Percentiles rank a stretch among this genome's conserved stretches.
Conservation (phyloP, 768 basidiomycete genomes). For the Imleria badia region DNA sequence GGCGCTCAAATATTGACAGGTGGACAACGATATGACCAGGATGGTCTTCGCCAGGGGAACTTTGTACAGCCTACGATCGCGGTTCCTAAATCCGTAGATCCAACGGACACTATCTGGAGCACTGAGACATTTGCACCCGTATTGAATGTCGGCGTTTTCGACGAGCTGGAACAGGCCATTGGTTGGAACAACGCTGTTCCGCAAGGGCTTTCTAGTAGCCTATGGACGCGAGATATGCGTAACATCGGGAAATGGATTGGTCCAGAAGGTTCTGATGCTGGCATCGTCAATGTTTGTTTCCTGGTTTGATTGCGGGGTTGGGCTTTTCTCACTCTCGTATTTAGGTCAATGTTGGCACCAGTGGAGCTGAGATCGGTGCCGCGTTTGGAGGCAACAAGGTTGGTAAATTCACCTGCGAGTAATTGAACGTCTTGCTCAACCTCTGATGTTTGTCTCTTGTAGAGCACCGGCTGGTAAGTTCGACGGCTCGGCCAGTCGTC, state of each 20-base stretch:
- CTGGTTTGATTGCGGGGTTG: background rate
- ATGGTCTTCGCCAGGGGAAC: slow-evolving; percentile 65
- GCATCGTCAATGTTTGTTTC: slow-evolving; percentile 82
- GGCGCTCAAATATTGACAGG: slow-evolving; percentile 81
- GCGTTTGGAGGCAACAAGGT: slow-evolving; percentile 96
- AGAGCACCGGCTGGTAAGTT: slow-evolving; percentile 83
- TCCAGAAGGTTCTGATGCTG: slow-evolving; percentile 83
- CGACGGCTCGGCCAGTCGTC: slow-evolving; percentile 3
- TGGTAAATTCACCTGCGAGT: slow-evolving; percentile 14
- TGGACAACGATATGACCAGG: slow-evolving; percentile 53
- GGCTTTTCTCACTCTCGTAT: slow-evolving; percentile 2
- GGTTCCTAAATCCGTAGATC: slow-evolving; percentile 57
- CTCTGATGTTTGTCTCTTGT: slow-evolving; percentile 15
- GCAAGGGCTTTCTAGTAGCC: slow-evolving; percentile 86
- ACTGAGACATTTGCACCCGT: slow-evolving; percentile 90
- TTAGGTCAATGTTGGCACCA: slow-evolving; percentile 66
- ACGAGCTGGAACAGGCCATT: slow-evolving; percentile 84
- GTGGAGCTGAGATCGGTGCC: slow-evolving; percentile 75
- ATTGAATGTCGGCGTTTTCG: slow-evolving; percentile 81
- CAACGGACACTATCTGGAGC: slow-evolving; percentile 62
- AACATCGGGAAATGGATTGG: slow-evolving; percentile 92
- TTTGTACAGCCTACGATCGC: slow-evolving; percentile 90
- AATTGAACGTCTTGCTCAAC: slow-evolving; percentile 14
- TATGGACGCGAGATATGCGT: slow-evolving; percentile 86
- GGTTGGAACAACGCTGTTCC: slow-evolving; percentile 88